Evolutionary conservation across 352 stramenopile species (phyloP).

Genomic region (Pythium biforme): DNA sequence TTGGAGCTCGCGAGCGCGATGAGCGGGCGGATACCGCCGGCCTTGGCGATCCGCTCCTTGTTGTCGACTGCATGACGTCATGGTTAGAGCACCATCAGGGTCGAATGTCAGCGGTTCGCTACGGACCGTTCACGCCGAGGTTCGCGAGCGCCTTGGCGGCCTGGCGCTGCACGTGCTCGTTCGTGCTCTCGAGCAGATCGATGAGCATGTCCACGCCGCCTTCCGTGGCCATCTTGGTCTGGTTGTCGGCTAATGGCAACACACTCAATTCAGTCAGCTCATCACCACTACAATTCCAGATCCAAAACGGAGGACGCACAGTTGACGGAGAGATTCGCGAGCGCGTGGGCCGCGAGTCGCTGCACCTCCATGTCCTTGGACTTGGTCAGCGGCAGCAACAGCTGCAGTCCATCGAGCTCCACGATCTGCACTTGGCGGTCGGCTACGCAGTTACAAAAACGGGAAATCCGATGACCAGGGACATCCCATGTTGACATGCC

Average conservation of each 20-base stretch:
- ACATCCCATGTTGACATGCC: no score
- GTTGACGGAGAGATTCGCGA: conserved; percentile 94
- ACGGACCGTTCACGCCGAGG: conserved; percentile 87
- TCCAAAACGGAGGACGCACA: conserved; percentile 46
- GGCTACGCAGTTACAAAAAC: conserved; percentile 34
- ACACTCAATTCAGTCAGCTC: background rate
- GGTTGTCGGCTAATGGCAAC: conserved; percentile 80
- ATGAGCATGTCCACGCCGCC: conserved; percentile 94
- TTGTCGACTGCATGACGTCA: conserved; percentile 69
- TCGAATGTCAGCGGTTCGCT: background rate
- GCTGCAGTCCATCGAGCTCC: conserved; percentile 89
- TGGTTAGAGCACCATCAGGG: background rate
- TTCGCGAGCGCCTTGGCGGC: conserved; percentile 93
- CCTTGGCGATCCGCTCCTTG: conserved; percentile 91
- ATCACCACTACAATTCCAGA: background rate
- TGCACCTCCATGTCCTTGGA: conserved; percentile 93
- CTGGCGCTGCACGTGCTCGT: conserved; percentile 91
- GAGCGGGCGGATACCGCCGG: conserved; percentile 87
- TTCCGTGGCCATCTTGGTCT: conserved; percentile 92
- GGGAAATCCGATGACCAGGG: no score
- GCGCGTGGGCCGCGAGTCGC: conserved; percentile 90
- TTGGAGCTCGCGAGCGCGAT: conserved; percentile 80
- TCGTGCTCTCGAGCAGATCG: conserved; percentile 77
- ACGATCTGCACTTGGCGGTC: conserved; percentile 94
- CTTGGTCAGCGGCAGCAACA: conserved; percentile 92